Base-by-base conservation (phyloP, 2,329 filamentous ascomycete species). In the Decorospora gaudefroyi region DNA sequence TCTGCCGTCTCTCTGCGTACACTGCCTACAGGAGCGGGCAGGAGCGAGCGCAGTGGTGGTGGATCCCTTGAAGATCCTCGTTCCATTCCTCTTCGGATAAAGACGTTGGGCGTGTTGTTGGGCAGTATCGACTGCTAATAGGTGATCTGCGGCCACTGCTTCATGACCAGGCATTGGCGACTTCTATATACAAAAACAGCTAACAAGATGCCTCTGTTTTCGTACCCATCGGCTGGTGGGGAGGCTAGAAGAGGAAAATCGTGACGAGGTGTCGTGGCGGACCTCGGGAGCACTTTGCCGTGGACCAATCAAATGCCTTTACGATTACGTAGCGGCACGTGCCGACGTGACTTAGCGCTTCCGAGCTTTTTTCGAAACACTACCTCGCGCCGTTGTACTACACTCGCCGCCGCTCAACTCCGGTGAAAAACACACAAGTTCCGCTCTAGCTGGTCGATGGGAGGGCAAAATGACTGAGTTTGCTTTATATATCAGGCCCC, bases 11-110 rank as follows among this genome's bases (percentile, higher is more conserved):
- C 42, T 17, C 13, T 40, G 18, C 37, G 42, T 9, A 28, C 13
- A 4, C 30, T 18, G 11, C 42, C 42, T 16, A 29, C 30, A 15
- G 42, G 42, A 9, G 42, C 42, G 15, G 42, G 42, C 16, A 46
- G 18, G 17, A 46, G 35, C 17, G 42, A 27, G 29, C 42, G 42
- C 23, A 41, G 15, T 33, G 42, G 29, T 33, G 35, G 36, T 19
- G 17, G 38, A 27, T n/a, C 28, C 28, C 22, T 21, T 21, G 29
- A 10, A 15, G n/a, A 11, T 16, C 30, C 17, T 42, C 17, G 30
- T 13, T 42, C 39, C 39, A 42, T 42, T 10, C 23, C 30, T 42
- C 17, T 16, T 10, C 15, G 18, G 15, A 35, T 13, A 23, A 23
- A 28, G 39, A 42, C 30, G 30, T 42, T 23, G 15, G 21, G 11